phyloP scores from a whole-genome alignment of 2,329 filamentous ascomycete species.

The Blastomyces gilchristii region DNA sequence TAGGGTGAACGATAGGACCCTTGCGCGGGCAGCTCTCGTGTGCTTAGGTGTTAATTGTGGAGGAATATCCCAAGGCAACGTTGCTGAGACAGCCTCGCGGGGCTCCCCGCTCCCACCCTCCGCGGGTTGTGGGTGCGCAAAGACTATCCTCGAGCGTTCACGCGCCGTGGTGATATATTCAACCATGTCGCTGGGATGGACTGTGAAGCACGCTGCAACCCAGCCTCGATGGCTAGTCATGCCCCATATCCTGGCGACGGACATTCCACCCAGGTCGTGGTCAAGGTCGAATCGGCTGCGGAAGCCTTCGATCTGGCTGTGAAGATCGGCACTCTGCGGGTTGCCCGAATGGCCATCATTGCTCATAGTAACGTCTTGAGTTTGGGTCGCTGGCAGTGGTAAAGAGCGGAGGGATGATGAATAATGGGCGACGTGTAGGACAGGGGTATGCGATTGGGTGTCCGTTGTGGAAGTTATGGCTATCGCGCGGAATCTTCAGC shows the following conservation, averaged over 20 bases:
- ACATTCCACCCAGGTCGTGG: conserved; percentile 41
- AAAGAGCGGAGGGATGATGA: neutral
- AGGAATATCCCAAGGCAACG: conserved; percentile 13
- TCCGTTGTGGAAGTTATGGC: conserved; percentile 2
- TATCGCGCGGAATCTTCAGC: neutral
- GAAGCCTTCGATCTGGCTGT: conserved; percentile 23
- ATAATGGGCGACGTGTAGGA: neutral
- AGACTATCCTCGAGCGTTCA: conserved; percentile 34
- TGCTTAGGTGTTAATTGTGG: conserved; percentile 14
- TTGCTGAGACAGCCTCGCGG: conserved; percentile 11
- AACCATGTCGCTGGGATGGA: conserved; percentile 48
- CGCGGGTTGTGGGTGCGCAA: conserved; percentile 20
- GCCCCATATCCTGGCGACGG: conserved; percentile 45
- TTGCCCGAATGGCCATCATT: neutral
- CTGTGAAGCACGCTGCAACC: conserved; percentile 40
- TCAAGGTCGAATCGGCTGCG: conserved; percentile 40
- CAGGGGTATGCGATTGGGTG: neutral
- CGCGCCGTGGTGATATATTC: conserved; percentile 45
- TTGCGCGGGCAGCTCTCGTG: conserved; percentile 17
- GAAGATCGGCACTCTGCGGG: conserved; percentile 20
- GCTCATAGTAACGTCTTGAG: neutral
- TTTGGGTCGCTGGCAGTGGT: neutral
- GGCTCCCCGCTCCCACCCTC: conserved; percentile 8
- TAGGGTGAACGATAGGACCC: conserved; percentile 24
- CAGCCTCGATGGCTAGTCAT: conserved; percentile 35